phyloP scores from a whole-genome alignment of 2,329 filamentous ascomycete genomes.

The Phaeosphaeriaceae sp. region DNA sequence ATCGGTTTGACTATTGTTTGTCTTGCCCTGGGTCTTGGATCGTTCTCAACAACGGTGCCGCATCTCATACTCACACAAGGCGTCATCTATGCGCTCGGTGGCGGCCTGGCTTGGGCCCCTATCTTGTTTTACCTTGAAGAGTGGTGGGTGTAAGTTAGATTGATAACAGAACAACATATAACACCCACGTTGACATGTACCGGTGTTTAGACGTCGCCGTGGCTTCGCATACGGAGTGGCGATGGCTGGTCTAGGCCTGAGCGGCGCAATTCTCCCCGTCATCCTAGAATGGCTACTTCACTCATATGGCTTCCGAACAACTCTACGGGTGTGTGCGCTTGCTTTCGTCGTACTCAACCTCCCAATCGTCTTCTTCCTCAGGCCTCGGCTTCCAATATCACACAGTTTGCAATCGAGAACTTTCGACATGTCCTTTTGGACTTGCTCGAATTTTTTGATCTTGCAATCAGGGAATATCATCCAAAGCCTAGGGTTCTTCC shows the following conservation, averaged over 20 bases:
- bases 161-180: no score
- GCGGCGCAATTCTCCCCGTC: conserved; percentile 55
- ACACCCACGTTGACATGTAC: no score
- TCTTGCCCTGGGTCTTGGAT: conserved; percentile 39
- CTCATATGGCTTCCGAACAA: conserved; percentile 53
- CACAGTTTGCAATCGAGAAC: conserved; percentile 38
- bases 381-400: conserved; percentile 52
- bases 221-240: conserved; percentile 61
- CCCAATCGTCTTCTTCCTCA: conserved; percentile 51
- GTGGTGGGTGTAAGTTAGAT: conserved; percentile 54
- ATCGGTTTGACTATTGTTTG: conserved; percentile 48
- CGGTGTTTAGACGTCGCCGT: conserved; percentile 42
- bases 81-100: conserved; percentile 53
- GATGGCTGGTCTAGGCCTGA: conserved; percentile 53
- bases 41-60: conserved; percentile 44
- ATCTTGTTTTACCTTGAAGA: conserved; percentile 59
- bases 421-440: conserved; percentile 38
- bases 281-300: conserved; percentile 52
- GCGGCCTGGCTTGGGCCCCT: conserved; percentile 58
- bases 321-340: conserved; percentile 53
- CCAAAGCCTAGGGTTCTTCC: conserved; percentile 49
- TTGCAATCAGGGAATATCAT: conserved; percentile 33
- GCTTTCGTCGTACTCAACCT: conserved; percentile 46
- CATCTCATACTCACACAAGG: conserved; percentile 51
- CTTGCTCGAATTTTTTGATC: conserved; percentile 13